These are phyloP conservation scores for Mycena belliarum DNA, from an alignment of 768 basidiomycete species.

Conservation along the genomic window DNA sequence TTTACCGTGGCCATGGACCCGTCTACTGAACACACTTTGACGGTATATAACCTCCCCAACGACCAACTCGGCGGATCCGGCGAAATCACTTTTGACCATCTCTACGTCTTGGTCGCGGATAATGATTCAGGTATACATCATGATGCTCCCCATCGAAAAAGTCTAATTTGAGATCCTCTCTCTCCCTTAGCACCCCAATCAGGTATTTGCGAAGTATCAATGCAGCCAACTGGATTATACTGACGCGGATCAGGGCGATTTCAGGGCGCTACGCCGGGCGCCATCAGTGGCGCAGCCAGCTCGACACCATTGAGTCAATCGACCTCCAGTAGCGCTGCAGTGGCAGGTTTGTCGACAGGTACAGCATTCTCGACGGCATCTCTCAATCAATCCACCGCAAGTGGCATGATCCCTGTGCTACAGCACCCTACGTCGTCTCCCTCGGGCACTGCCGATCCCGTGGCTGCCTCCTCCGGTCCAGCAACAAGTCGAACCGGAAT, in stretches of 20 bases:
- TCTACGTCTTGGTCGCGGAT: slow-evolving; percentile 22
- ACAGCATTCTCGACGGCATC: not conserved
- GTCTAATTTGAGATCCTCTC: not conserved
- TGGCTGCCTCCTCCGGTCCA: not conserved
- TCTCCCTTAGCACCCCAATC: not conserved
- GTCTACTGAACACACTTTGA: slow-evolving; percentile 23
- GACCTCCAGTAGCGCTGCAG: not conserved
- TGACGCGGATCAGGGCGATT: not conserved
- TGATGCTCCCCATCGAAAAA: not conserved
- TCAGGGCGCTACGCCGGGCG: not conserved
- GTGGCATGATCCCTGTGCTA: not conserved
- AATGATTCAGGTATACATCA: slow-evolving; percentile 10
- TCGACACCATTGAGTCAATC: not conserved
- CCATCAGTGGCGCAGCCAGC: not conserved
- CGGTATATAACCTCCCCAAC: slow-evolving; percentile 28
- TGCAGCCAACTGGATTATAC: not conserved
- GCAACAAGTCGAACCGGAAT: not conserved
- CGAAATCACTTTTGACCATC: slow-evolving; percentile 28
- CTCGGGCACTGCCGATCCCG: not conserved
- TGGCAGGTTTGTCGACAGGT: too few relatives aligned
- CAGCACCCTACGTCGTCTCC: not conserved
- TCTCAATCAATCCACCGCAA: not conserved
- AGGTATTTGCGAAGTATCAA: not conserved
- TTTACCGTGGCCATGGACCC: slow-evolving; percentile 32
- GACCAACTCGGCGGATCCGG: slow-evolving; percentile 18